Percentiles rank a stretch among this genome's conserved stretches.
Evolutionary conservation across 441 rosid genomes (phyloP).

Genomic region (Kokia cookei): DNA sequence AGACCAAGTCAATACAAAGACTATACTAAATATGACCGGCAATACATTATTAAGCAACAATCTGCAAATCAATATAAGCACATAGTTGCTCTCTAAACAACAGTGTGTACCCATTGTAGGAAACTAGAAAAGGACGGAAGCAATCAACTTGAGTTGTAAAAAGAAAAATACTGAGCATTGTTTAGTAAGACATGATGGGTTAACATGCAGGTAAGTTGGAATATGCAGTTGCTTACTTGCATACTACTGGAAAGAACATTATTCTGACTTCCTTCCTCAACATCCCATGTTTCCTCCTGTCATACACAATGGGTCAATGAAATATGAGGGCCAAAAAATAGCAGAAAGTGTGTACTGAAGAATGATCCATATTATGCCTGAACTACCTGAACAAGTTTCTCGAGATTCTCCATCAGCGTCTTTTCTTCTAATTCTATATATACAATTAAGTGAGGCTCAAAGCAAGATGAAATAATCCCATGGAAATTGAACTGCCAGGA

Average conservation of each 20-base stretch:
- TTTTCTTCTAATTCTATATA: constrained; percentile 96
- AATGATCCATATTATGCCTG: constrained; percentile 5
- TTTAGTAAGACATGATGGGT: neutral
- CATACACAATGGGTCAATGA: constrained; percentile 8
- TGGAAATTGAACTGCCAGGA: constrained; percentile 93
- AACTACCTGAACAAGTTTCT: constrained; percentile 93
- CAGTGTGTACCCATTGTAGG: neutral
- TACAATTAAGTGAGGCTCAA: constrained; percentile 90
- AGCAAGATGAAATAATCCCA: constrained; percentile 96
- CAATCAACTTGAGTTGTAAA: neutral
- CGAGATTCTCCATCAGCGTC: constrained; percentile 95
- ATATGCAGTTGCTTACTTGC: constrained; percentile 51
- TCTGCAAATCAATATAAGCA: neutral
- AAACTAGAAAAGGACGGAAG: neutral
- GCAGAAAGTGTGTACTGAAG: constrained; percentile 6
- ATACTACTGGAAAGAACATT: constrained; percentile 95
- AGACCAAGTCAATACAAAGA: constrained; percentile 10
- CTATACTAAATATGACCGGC: neutral
- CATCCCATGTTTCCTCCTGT: constrained; percentile 99
- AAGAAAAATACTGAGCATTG: neutral
- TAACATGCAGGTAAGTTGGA: neutral
- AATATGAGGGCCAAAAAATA: constrained; percentile 19
- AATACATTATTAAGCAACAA: neutral
- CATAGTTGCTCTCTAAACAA: neutral
- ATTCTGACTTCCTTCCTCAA: constrained; percentile 94